phyloP scores from a whole-genome alignment of 106 monocot genomes.

The Platanthera guangdongensis region DNA sequence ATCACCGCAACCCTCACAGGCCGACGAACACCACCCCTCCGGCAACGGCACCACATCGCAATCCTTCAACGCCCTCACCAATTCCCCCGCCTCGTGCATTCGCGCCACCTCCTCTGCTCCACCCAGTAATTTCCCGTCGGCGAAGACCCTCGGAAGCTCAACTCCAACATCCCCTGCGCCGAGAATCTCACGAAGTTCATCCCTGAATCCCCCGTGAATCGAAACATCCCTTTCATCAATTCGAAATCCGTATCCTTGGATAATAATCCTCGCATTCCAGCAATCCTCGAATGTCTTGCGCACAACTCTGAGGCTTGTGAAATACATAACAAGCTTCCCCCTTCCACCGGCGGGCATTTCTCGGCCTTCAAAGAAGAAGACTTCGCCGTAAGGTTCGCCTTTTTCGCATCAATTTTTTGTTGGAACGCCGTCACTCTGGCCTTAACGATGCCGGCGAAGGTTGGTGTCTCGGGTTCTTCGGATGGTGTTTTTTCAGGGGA shows the following conservation, averaged over 20 bases:
- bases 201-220: constrained; percentile 59
- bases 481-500: constrained; percentile 9
- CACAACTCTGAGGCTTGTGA: constrained; percentile 72
- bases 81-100: constrained; percentile 57
- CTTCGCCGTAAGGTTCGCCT: background rate
- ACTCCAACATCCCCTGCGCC: constrained; percentile 25
- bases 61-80: constrained; percentile 24
- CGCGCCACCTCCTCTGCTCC: constrained; percentile 53
- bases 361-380: background rate
- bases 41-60: constrained; percentile 14
- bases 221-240: constrained; percentile 85
- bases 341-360: constrained; percentile 25
- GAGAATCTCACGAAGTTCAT: constrained; percentile 52
- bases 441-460: constrained; percentile 31
- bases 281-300: constrained; percentile 83
- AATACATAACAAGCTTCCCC: constrained; percentile 56
- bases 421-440: constrained; percentile 45
- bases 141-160: constrained; percentile 60
- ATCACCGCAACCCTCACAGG: constrained; percentile 45
- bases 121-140: constrained; percentile 49
- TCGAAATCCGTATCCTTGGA: constrained; percentile 41
- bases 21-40: background rate
- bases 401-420: constrained; percentile 45
- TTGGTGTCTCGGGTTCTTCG: constrained; percentile 1
- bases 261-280: constrained; percentile 27